Percentiles rank a stretch among this genome's conserved stretches.
These are phyloP conservation scores for Poteriospumella lacustris DNA, from an alignment of 108 stramenopile species.

Conservation along the genomic window DNA sequence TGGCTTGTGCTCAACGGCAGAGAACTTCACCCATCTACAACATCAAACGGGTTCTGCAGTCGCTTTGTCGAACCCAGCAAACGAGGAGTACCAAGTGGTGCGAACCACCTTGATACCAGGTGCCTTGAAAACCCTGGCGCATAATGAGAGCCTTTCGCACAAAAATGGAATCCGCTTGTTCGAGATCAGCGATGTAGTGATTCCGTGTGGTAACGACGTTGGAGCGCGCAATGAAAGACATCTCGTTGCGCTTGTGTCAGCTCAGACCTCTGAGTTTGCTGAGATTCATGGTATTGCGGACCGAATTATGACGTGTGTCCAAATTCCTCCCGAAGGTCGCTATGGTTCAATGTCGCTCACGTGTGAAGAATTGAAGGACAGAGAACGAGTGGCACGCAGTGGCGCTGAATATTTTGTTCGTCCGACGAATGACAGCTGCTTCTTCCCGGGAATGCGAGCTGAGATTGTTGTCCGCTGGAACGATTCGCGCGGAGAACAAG, in stretches of 20 bases:
- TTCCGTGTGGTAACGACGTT: constrained; percentile 77
- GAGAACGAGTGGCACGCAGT: constrained; percentile 15
- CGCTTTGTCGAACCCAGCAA: constrained; percentile 86
- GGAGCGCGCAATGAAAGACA: constrained; percentile 82
- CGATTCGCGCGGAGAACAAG: constrained; percentile 34
- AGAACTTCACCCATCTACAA: constrained; percentile 80
- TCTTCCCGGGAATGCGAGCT: constrained; percentile 93
- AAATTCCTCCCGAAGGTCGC: constrained; percentile 71
- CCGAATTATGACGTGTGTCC: constrained; percentile 83
- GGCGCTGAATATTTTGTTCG: background rate
- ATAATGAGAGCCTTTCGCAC: constrained; percentile 57
- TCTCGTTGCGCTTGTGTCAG: constrained; percentile 81
- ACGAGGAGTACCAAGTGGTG: constrained; percentile 79
- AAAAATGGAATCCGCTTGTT: constrained; percentile 50
- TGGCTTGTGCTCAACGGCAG: constrained; percentile 78
- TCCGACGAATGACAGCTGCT: constrained; percentile 44
- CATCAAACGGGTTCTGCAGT: constrained; percentile 53
- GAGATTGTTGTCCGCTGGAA: constrained; percentile 72
- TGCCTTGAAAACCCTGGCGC: constrained; percentile 83
- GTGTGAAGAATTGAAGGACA: background rate
- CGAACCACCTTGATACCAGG: constrained; percentile 93
- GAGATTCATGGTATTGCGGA: constrained; percentile 95
- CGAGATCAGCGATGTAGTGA: constrained; percentile 89
- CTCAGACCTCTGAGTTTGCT: constrained; percentile 93
- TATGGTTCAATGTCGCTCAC: constrained; percentile 46